phyloP scores from a whole-genome alignment of 495 filamentous ascomycete species.

The Oidiodendron maius region DNA sequence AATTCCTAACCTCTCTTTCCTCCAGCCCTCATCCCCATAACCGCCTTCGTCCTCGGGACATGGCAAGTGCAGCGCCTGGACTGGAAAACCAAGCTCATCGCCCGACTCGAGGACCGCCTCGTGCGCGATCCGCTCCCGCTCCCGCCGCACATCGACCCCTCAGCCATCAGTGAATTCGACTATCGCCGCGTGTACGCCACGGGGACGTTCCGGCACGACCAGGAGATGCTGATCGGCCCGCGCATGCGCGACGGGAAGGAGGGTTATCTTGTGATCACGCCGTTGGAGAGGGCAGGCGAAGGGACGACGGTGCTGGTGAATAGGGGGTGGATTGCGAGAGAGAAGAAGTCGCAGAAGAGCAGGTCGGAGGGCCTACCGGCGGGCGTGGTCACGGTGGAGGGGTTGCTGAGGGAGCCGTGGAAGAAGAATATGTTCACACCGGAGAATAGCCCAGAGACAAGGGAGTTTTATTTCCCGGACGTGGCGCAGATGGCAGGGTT shows the following conservation, averaged over 20 bases:
- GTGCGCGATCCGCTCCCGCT: constrained; percentile 81
- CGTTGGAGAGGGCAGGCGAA: constrained; percentile 65
- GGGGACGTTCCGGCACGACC: constrained; percentile 74
- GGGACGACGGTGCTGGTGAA: constrained; percentile 72
- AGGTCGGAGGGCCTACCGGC: constrained; percentile 54
- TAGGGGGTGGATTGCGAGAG: constrained; percentile 83
- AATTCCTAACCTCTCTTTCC: too few relatives aligned
- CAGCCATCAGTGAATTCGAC: constrained; percentile 81
- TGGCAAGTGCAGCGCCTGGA: constrained; percentile 94
- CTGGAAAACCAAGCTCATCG: constrained; percentile 90
- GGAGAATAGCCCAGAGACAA: constrained; percentile 71
- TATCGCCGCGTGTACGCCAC: constrained; percentile 79
- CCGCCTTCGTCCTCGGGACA: constrained; percentile 81
- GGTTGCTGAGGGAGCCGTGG: constrained; percentile 82
- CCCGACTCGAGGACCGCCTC: constrained; percentile 83
- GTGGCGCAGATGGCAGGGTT: constrained; percentile 86
- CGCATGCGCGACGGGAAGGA: constrained; percentile 83
- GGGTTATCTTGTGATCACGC: constrained; percentile 86
- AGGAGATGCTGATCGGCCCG: constrained; percentile 93
- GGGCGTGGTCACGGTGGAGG: constrained; percentile 71
- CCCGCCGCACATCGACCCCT: constrained; percentile 73
- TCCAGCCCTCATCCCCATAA: constrained; percentile 86
- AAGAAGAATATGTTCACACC: constrained; percentile 98
- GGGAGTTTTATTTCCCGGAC: constrained; percentile 93
- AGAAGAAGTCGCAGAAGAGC: constrained; percentile 54